Percentiles rank a stretch among this genome's conserved stretches.
Evolutionary conservation across 441 rosid genomes (phyloP).

Genomic region (Brassica hybrid): DNA sequence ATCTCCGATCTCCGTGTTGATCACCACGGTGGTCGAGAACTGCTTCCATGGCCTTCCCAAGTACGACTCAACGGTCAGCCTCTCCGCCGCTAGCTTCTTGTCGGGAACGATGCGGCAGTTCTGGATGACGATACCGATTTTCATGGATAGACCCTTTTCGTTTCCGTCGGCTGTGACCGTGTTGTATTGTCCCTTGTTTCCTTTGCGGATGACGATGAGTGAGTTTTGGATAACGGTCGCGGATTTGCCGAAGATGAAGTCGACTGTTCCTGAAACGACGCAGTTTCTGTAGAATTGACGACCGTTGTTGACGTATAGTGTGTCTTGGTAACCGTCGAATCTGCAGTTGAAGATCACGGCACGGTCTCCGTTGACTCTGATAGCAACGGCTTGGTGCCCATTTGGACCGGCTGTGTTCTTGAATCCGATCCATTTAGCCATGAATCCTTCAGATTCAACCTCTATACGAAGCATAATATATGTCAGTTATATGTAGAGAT

Average conservation of each 20-base stretch:
- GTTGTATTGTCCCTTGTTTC: slow-evolving; percentile 52
- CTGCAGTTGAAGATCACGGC: slow-evolving; percentile 67
- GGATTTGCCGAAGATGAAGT: slow-evolving; percentile 68
- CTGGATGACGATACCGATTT: slow-evolving; percentile 51
- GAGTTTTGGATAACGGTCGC: slow-evolving; percentile 59
- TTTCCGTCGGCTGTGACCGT: slow-evolving; percentile 59
- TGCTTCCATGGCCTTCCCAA: slow-evolving; percentile 58
- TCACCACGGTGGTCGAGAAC: slow-evolving; percentile 44
- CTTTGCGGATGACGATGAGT: slow-evolving; percentile 60
- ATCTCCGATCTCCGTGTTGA: slow-evolving; percentile 44
- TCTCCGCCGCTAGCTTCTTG: slow-evolving; percentile 40
- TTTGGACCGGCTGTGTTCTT: slow-evolving; percentile 63
- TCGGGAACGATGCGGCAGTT: slow-evolving; percentile 59
- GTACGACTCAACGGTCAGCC: slow-evolving; percentile 48
- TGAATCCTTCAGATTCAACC: slow-evolving; percentile 56
- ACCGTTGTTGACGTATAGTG: slow-evolving; percentile 58
- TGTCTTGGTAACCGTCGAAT: slow-evolving; percentile 70
- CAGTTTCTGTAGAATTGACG: slow-evolving; percentile 62
- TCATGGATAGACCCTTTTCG: slow-evolving; percentile 42
- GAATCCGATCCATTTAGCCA: slow-evolving; percentile 63
- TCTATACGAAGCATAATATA: slow-evolving; percentile 1
- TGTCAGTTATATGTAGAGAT: not conserved
- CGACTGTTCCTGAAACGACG: slow-evolving; percentile 62
- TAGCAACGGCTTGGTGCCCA: slow-evolving; percentile 73
- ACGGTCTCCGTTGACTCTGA: slow-evolving; percentile 57